Base-by-base conservation (phyloP, 2,329 filamentous ascomycete genomes). In the Pseudopyrenochaeta lycopersici region DNA sequence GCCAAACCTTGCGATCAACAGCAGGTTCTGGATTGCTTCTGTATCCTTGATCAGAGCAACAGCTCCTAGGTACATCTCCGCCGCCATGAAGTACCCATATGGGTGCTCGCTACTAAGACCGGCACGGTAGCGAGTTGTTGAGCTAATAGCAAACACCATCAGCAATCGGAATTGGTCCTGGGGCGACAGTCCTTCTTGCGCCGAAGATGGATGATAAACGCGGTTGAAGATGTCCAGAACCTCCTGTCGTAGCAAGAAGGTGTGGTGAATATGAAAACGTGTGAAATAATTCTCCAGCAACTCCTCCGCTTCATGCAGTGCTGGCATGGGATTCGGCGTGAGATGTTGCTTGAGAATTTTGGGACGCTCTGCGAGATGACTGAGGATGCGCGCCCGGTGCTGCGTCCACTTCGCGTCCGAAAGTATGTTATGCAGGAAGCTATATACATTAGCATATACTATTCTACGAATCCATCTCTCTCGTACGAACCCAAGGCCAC, bases 1-100 rank as follows among this genome's bases (percentile, higher is more conserved):
- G 0, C 75, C 77, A 50, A 80, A 80, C 11, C 77, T 64, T 7
- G 70, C 74, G 14, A 80, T 63, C 4, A 80, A 51, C 0, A 80
- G 58, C 2, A 80, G 63, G 41, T 80, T 76, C 48, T 80, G 76
- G 9, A 80, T 71, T 0, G 75, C 74, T 5, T 69, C 60, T 1
- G 76, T 46, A 1, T 71, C 68, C n/a, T 65, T 61, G 1, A 73
- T 69, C 0, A 79, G 52, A 11, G 74, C 65, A 2, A 67, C 63
- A 0, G 60, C 46, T 9, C 68, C 64, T 2, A 77, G 54, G 41
- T 74, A 64, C 12, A 66, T 56, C 56, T 76, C 64, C 1, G 78
- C 77, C 1, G 77, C 67, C 9, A 74, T 66, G 41, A 74, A 80
- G 50, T 76, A 80, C 7, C 77, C 76, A 54, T 74, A 76, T 1